phyloP scores from a whole-genome alignment of 805 yeast genomes.

The Hyphopichia homilentoma region DNA sequence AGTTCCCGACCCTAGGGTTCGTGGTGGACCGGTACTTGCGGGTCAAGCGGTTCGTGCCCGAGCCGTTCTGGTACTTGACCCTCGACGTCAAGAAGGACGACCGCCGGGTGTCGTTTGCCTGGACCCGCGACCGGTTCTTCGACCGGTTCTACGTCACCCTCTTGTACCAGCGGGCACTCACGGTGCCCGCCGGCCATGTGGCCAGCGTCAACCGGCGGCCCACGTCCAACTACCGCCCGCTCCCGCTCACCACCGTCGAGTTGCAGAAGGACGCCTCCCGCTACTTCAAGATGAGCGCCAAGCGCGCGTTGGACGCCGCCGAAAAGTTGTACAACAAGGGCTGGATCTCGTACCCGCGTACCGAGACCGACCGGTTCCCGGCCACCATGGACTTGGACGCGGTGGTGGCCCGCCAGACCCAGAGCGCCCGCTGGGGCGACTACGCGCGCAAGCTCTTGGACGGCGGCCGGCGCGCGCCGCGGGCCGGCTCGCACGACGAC shows the following conservation, averaged over 20 bases:
- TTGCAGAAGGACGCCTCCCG: conserved; percentile 82
- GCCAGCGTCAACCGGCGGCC: conserved; percentile 53
- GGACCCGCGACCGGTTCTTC: conserved; percentile 72
- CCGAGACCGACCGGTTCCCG: conserved; percentile 92
- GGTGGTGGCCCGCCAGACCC: conserved; percentile 58
- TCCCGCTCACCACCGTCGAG: conserved; percentile 92
- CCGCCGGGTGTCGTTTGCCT: conserved; percentile 46
- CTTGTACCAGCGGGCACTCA: conserved; percentile 66
- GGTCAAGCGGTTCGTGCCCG: conserved; percentile 66
- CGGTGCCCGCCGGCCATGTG: conserved; percentile 48
- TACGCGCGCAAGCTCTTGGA: conserved; percentile 49
- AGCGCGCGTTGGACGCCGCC: conserved; percentile 69
- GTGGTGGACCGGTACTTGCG: conserved; percentile 88
- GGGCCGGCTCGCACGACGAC: conserved; percentile 83
- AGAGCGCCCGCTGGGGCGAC: conserved; percentile 61
- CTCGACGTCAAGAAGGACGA: conserved; percentile 46
- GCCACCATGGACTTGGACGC: conserved; percentile 63
- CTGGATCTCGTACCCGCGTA: conserved; percentile 90
- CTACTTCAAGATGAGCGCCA: conserved; percentile 73
- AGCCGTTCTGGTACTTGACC: conserved; percentile 74
- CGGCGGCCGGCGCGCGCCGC: conserved; percentile 51
- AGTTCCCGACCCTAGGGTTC: conserved; percentile 95
- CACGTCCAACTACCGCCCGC: conserved; percentile 74
- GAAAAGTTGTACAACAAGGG: conserved; percentile 85
- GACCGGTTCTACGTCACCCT: conserved; percentile 65